phyloP scores from a whole-genome alignment of 2,329 filamentous ascomycete species.

The Emydomyces testavorans region DNA sequence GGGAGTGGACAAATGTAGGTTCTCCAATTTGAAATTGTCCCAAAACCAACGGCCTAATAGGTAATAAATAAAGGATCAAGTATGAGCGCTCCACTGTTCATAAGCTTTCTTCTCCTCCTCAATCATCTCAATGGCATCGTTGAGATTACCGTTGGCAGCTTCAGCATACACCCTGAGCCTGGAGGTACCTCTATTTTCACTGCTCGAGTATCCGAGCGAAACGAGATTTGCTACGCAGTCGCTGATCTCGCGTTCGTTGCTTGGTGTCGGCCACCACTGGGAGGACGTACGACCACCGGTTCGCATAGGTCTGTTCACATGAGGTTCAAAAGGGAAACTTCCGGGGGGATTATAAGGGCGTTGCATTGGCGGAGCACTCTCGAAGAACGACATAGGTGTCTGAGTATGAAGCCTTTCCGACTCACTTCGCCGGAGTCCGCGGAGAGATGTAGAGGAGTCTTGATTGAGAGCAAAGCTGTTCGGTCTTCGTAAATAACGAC shows the following conservation, averaged over 20 bases:
- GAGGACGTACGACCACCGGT: too few species aligned
- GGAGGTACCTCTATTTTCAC: slow-evolving; percentile 26
- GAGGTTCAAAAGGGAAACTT: slow-evolving; percentile 6
- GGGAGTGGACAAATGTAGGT: background rate
- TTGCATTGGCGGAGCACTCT: background rate
- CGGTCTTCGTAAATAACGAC: background rate
- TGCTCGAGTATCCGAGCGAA: slow-evolving; percentile 33
- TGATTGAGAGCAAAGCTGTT: background rate
- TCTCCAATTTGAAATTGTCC: background rate
- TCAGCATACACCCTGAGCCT: slow-evolving; percentile 37
- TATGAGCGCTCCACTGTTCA: slow-evolving; percentile 19
- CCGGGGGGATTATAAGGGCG: background rate
- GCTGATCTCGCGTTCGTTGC: slow-evolving; percentile 19
- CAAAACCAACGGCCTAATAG: background rate
- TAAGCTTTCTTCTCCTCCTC: slow-evolving; percentile 39
- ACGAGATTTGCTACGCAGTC: slow-evolving; percentile 32
- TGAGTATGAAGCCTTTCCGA: background rate
- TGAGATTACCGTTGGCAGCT: slow-evolving; percentile 33
- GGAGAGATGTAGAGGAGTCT: background rate
- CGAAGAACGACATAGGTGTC: background rate
- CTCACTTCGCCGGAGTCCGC: background rate
- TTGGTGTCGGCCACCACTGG: background rate
- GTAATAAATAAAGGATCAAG: background rate
- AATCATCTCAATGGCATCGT: slow-evolving; percentile 41
- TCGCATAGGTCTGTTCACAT: too few species aligned